These are phyloP conservation scores for Didymella segeticola DNA, from an alignment of 2,329 filamentous ascomycete species.

Conservation along the genomic window DNA sequence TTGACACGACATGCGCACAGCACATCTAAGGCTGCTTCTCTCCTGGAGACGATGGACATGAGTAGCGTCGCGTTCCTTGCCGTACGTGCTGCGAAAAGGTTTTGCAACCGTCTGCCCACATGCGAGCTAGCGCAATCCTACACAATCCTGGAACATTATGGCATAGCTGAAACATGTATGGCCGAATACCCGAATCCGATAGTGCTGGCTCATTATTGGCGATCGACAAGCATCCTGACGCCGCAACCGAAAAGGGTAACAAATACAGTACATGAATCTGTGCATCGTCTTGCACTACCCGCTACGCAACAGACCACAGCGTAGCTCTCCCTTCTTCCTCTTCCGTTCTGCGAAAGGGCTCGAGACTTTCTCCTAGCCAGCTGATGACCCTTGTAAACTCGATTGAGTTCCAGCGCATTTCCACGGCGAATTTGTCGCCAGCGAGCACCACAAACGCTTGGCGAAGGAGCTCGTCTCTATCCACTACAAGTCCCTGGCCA, in stretches of 20 bases:
- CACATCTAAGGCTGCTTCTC: not conserved
- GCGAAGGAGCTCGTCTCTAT: conserved; percentile 41
- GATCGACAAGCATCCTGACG: conserved; percentile 17
- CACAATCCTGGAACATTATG: conserved; percentile 17
- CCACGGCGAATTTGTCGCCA: conserved; percentile 39
- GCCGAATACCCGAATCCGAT: conserved; percentile 18
- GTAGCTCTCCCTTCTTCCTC: conserved; percentile 37
- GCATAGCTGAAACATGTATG: conserved; percentile 19
- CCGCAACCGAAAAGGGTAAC: conserved; percentile 13
- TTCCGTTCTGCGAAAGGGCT: conserved; percentile 35
- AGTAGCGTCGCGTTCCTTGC: conserved; percentile 10
- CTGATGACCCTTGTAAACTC: conserved; percentile 38
- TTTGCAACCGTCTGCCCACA: conserved; percentile 4
- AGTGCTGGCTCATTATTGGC: conserved; percentile 12
- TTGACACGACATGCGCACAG: too few relatives aligned
- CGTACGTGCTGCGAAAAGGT: conserved; percentile 8
- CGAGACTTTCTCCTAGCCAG: conserved; percentile 39
- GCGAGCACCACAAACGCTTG: conserved; percentile 45
- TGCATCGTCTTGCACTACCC: conserved; percentile 20
- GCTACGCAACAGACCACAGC: conserved; percentile 37
- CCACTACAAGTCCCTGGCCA: conserved; percentile 24
- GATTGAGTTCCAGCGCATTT: conserved; percentile 42
- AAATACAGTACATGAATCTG: conserved; percentile 19
- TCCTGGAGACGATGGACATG: not conserved
- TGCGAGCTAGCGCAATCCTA: conserved; percentile 18